phyloP scores from a whole-genome alignment of 108 stramenopile species.

The Cyclotella distinguenda region DNA sequence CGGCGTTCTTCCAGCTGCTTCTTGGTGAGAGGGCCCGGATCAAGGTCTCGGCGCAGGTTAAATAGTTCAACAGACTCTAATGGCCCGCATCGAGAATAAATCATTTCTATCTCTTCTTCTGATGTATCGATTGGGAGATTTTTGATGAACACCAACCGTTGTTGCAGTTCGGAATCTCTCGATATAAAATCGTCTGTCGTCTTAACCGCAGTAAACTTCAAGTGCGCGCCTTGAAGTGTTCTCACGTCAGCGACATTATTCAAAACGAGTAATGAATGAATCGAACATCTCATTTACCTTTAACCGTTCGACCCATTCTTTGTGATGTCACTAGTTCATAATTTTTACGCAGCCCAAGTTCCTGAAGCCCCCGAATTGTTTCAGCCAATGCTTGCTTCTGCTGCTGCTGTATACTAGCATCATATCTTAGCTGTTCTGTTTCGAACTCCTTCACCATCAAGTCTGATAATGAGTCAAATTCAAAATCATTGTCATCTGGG shows the following conservation, averaged over 20 bases:
- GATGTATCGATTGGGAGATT: constrained; percentile 82
- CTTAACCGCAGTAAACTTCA: constrained; percentile 40
- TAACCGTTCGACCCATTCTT: constrained; percentile 23
- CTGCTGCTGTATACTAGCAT: constrained; percentile 6
- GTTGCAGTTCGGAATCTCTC: constrained; percentile 17
- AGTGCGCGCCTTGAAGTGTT: constrained; percentile 18
- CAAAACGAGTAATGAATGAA: neutral
- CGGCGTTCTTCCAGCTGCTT: constrained; percentile 47
- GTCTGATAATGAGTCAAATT: constrained; percentile 18
- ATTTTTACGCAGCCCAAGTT: constrained; percentile 19
- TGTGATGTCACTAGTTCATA: constrained; percentile 13
- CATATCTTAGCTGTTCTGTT: constrained; percentile 24
- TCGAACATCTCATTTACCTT: constrained; percentile 10
- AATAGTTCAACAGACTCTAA: constrained; percentile 67
- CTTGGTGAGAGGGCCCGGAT: constrained; percentile 64
- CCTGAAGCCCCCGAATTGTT: constrained; percentile 25
- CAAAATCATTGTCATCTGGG: neutral
- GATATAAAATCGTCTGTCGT: constrained; percentile 8
- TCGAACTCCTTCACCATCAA: constrained; percentile 33
- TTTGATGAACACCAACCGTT: constrained; percentile 67
- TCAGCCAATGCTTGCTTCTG: constrained; percentile 33
- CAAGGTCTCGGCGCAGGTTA: constrained; percentile 72
- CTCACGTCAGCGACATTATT: neutral
- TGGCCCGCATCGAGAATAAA: constrained; percentile 70
- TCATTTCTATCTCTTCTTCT: constrained; percentile 50